phyloP scores from a whole-genome alignment of 2,329 filamentous ascomycete species.

The Blastomyces percursus region DNA sequence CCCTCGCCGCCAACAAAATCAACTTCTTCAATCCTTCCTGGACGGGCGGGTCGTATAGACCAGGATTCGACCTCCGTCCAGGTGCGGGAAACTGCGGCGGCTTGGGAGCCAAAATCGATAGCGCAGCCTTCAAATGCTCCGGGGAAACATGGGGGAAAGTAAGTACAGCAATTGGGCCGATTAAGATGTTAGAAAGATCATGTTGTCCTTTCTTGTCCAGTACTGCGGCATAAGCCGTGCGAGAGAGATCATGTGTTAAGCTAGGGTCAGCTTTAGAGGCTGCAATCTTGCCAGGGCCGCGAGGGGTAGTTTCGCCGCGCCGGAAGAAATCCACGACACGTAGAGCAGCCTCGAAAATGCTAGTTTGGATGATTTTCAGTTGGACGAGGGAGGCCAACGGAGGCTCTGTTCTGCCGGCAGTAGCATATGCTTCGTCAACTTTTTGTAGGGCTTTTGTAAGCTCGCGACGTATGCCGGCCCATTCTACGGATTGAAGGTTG shows the following conservation, averaged over 20 bases:
- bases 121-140: slow-evolving; percentile 66
- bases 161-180: slow-evolving; percentile 69
- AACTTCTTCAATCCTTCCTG: slow-evolving; percentile 80
- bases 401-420: slow-evolving; percentile 34
- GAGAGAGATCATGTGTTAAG: slow-evolving; percentile 50
- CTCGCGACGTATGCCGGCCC: slow-evolving; percentile 61
- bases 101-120: slow-evolving; percentile 66
- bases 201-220: slow-evolving; percentile 43
- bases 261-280: slow-evolving; percentile 29
- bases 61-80: slow-evolving; percentile 60
- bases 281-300: slow-evolving; percentile 13
- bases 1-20: slow-evolving; percentile 70
- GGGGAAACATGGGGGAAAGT: slow-evolving; percentile 76
- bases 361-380: slow-evolving; percentile 75
- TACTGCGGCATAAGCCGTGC: slow-evolving; percentile 42
- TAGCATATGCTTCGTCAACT: slow-evolving; percentile 57
- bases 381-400: slow-evolving; percentile 52
- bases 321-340: slow-evolving; percentile 76
- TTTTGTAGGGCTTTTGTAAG: slow-evolving; percentile 50
- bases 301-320: slow-evolving; percentile 32
- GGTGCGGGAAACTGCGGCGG: slow-evolving; percentile 66
- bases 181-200: slow-evolving; percentile 62
- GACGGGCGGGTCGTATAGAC: slow-evolving; percentile 67
- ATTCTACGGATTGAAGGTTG: slow-evolving; percentile 64
- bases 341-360: slow-evolving; percentile 77